Evolutionary conservation across 2,329 filamentous ascomycete genomes (phyloP).

Genomic region (Penicillium sp.): DNA sequence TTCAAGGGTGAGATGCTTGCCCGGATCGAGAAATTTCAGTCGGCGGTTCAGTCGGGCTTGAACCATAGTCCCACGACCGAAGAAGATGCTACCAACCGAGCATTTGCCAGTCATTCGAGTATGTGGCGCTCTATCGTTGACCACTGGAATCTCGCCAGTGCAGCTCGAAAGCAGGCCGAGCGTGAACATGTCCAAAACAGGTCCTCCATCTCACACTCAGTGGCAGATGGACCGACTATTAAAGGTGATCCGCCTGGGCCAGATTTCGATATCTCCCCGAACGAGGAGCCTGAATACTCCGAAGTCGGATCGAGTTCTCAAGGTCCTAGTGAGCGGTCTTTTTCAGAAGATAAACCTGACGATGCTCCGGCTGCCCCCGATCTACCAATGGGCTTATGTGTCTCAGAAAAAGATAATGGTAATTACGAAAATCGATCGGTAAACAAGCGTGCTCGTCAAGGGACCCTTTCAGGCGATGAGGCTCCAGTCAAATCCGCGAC

Average conservation of each 20-base stretch:
- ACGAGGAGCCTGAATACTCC: neutral
- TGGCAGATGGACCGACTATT: neutral
- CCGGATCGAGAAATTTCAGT: neutral
- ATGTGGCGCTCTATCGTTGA: neutral
- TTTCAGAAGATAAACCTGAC: neutral
- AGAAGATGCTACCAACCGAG: neutral
- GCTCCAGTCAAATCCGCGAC: neutral
- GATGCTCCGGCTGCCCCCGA: neutral
- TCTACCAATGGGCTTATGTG: neutral
- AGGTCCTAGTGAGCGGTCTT: neutral
- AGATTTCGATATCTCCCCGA: neutral
- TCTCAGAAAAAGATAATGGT: neutral
- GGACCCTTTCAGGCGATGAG: neutral
- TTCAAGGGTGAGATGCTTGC: neutral
- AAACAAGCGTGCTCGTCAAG: neutral
- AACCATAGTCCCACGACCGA: neutral
- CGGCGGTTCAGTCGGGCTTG: neutral
- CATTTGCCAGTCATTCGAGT: neutral
- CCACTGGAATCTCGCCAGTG: conserved; percentile 1
- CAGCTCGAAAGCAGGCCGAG: neutral
- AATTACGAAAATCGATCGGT: neutral
- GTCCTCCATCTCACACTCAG: neutral
- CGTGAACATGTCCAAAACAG: neutral
- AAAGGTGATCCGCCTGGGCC: neutral
- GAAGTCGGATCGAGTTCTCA: neutral